Base-by-base conservation (phyloP, 345 rosid genomes). In the Microcos paniculata region DNA sequence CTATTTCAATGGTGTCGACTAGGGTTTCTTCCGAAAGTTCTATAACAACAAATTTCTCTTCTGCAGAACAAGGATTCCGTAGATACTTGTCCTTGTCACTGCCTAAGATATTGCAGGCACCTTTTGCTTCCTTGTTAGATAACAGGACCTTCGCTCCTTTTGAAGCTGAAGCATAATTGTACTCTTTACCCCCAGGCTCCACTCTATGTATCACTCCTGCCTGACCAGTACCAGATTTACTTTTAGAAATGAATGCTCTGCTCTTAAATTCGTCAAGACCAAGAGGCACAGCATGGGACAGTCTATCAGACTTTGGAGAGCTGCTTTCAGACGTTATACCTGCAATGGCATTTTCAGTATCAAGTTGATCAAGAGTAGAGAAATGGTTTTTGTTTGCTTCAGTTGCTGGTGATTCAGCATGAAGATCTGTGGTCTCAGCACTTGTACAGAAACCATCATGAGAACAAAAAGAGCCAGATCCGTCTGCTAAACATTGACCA, bases 21-120 rank as follows among this genome's bases (percentile, higher is more conserved):
- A 96, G 81, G 2, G 95, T 96, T 85, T 96, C 99, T 81, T 96
- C 99, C 16, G 98, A 92, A 70, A 96, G 98, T 82, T 96, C 97
- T 13, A 93, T 79, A 53, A 93, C 78, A 63, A 92, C 95, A 76
- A 80, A 96, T 83, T 96, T 96, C 77, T 80, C 95, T 81, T 96
- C 98, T 7, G 91, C 89, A 35, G 99, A 92, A 75, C 99, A 96
- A 1, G 99, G 98, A 73, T 93, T 96, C 18, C 98, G 81, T 61
- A 96, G 91, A 81, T 96, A 93, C 82, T 96, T 96, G 79, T 96
- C 98, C 83, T 85, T 86, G 86, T 93, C 99, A 80, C 89, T 76
- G 81, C 84, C 80, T 81, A 96, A 76, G 81, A 96, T 88, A 74
- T 89, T 92, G 10, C 91, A n/a, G 59, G 95, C 93, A 0, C 97